Conservation (phyloP, 495 filamentous ascomycete genomes). For the Aspergillus kassunensis region DNA sequence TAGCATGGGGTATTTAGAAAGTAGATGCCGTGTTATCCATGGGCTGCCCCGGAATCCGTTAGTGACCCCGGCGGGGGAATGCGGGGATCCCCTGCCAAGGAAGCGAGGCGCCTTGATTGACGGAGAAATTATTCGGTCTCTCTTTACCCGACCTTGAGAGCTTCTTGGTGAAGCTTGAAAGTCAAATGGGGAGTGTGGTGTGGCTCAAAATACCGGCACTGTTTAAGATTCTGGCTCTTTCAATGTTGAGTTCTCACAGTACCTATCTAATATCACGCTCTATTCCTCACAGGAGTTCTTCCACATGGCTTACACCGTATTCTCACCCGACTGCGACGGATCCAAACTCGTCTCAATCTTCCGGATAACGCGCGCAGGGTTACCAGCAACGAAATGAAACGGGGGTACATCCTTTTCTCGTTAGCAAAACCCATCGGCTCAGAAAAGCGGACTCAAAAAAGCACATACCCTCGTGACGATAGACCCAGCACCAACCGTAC, state of each 20-base stretch:
- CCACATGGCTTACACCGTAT: too few species aligned
- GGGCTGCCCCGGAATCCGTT: slow-evolving; percentile 2
- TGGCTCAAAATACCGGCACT: too few species aligned
- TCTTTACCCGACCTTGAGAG: slow-evolving; percentile 17
- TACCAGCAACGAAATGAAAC: slow-evolving; percentile 56
- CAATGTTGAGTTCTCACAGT: too few species aligned
- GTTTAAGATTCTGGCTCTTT: too few species aligned
- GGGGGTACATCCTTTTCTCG: slow-evolving; percentile 47
- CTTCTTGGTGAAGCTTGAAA: too few species aligned
- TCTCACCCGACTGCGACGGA: slow-evolving; percentile 3
- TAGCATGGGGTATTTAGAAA: background rate
- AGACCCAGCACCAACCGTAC: slow-evolving; percentile 71
- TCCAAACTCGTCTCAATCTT: slow-evolving; percentile 38
- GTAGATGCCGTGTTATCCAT: background rate
- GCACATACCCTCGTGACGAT: slow-evolving; percentile 71
- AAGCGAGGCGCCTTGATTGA: slow-evolving; percentile 4
- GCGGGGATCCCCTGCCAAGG: slow-evolving; percentile 23
- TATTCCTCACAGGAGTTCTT: too few species aligned
- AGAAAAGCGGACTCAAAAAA: background rate
- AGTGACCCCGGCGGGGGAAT: slow-evolving; percentile 17
- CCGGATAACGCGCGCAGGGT: slow-evolving; percentile 57
- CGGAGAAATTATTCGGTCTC: slow-evolving; percentile 20
- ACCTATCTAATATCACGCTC: too few species aligned
- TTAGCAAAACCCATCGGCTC: background rate
- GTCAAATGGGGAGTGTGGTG: too few species aligned